Conservation (phyloP, 129 eudicot genomes). For the Sambucus nigra region DNA sequence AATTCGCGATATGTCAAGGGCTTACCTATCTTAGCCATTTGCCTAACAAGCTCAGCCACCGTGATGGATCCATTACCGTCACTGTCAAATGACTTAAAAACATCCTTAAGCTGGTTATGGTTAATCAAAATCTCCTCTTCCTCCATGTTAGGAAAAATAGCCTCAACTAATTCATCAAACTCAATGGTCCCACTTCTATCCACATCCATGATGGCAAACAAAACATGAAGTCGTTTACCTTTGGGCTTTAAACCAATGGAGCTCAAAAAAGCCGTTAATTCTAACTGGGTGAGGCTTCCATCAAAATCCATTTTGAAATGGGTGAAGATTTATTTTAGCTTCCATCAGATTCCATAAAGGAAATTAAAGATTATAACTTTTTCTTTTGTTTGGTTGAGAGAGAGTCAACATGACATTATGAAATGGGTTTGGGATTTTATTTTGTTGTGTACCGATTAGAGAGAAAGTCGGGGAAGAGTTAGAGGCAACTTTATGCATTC, state of each 20-base stretch:
- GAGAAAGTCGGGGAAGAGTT: no score
- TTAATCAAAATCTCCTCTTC: slow-evolving; percentile 10
- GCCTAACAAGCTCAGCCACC: slow-evolving; percentile 10
- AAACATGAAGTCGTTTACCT: slow-evolving; percentile 11
- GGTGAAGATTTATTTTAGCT: slow-evolving; percentile 31
- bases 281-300: slow-evolving; percentile 56
- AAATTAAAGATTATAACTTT: no score
- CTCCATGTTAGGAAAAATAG: slow-evolving; percentile 10
- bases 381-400: no score
- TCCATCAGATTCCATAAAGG: no score
- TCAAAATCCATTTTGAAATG: slow-evolving; percentile 55
- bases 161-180: slow-evolving; percentile 11
- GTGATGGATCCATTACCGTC: slow-evolving; percentile 1
- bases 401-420: no score
- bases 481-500: no score
- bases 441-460: no score
- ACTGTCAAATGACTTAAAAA: background rate
- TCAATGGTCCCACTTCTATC: slow-evolving; percentile 9
- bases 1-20: slow-evolving; percentile 15
- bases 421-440: no score
- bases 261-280: slow-evolving; percentile 55
- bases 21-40: slow-evolving; percentile 17
- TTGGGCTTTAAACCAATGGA: slow-evolving; percentile 19
- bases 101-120: slow-evolving; percentile 10
- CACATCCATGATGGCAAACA: slow-evolving; percentile 7